phyloP scores from a whole-genome alignment of 208 protist genomes.

The Trypanosoma avium region DNA sequence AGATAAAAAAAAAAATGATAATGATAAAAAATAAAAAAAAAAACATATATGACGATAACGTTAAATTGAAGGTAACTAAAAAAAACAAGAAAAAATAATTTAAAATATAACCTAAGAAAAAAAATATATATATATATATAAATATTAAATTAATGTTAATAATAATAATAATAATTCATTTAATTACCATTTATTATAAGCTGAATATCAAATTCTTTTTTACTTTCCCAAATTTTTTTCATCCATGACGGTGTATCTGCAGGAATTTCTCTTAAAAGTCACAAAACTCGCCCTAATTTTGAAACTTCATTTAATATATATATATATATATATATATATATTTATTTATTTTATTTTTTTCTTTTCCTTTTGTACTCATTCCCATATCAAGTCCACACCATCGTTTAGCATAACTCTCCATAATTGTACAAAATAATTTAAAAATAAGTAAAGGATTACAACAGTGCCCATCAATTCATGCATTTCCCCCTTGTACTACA shows the following conservation, averaged over 20 bases:
- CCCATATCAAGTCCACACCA: not conserved
- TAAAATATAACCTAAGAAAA: not conserved
- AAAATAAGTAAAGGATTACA: constrained; percentile 11
- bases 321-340: not conserved
- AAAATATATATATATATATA: not conserved
- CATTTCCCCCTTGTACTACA: constrained; percentile 32
- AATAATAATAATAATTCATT: constrained; percentile 2
- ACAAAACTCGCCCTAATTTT: constrained; percentile 31
- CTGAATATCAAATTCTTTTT: constrained; percentile 57
- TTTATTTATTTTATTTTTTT: constrained; percentile 13
- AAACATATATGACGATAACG: no score
- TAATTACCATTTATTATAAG: constrained; percentile 32
- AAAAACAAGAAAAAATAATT: constrained; percentile 5
- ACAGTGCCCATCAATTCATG: constrained; percentile 24
- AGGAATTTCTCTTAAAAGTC: constrained; percentile 13
- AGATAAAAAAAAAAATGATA: not conserved
- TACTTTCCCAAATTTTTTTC: constrained; percentile 27
- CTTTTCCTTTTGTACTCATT: constrained; percentile 1
- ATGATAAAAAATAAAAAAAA: constrained; percentile 4
- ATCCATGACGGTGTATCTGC: constrained; percentile 30
- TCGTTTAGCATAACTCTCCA: constrained; percentile 33
- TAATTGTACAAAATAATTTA: constrained; percentile 26
- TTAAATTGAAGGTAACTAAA: no score
- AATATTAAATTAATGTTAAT: not conserved
- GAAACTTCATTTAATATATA: constrained; percentile 38